Evolutionary conservation across 768 basidiomycete species (phyloP), one percentile per base, ranked within the genome.

Genomic region (Psilocybe cubensis): DNA sequence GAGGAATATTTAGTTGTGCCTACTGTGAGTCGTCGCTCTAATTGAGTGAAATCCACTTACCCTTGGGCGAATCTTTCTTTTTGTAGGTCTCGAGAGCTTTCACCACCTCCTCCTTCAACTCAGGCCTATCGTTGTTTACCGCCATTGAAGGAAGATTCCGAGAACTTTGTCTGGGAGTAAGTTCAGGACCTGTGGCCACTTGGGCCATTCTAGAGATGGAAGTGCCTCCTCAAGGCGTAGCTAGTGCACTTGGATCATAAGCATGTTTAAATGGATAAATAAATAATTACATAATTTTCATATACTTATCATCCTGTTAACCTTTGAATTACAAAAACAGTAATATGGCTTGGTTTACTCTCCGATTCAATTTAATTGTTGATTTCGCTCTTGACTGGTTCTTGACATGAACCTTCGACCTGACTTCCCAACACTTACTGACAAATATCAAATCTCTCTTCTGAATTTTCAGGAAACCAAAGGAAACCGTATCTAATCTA

Each of bases 21-120:
- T 51, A 17, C 29, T 42, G 24, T 9, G 40, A 3, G 8, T 28
- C 14, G 23, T 29, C 50, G 20, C 11, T 33, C 27, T 41, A 25
- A 44, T 17, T 35, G 58, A 21, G 23, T 2, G 29, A 33, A 49
- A n/a, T 21, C 38, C 10, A 31, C 54, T 28, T 38, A 92, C 92
- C 88, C 79, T 94, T 94, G 53, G 82, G 80, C 0, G 84, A 77
- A 70, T 94, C 92, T 69, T 92, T 91, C 73, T 91, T 89, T 81
- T 89, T 92, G 79, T 96, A 96, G 0, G 83, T 79, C 65, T 94
- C 91, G 44, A 96, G 76, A 2, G 92, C 94, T 51, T 85, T 84
- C 48, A 88, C 70, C 10, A 84, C 85, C 59, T 86, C 85, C 12
- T 70, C 71, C 53, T 68, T 69, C 17, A 68, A 62, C 20, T 76